Conservation (phyloP, 2,329 filamentous ascomycete genomes). For the Didymella lethalis region DNA sequence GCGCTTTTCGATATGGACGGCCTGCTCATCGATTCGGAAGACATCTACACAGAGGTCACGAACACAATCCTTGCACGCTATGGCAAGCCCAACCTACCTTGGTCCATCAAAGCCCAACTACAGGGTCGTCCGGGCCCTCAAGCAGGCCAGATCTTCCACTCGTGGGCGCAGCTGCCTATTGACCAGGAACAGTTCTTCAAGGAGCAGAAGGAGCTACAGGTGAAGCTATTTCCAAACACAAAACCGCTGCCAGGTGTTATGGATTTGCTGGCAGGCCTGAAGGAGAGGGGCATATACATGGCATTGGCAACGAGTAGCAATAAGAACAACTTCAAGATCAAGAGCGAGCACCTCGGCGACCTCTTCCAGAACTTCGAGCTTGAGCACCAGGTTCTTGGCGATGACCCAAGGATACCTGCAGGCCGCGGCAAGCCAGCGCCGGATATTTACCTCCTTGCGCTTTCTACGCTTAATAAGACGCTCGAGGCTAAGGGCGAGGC, state of each 20-base stretch:
- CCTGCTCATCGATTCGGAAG: conserved; percentile 91
- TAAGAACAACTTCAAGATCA: conserved; percentile 75
- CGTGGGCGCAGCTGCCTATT: conserved; percentile 89
- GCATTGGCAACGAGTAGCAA: conserved; percentile 87
- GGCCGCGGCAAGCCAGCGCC: conserved; percentile 94
- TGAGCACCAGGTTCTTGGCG: conserved; percentile 82
- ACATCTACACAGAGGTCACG: conserved; percentile 82
- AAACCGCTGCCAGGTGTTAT: conserved; percentile 80
- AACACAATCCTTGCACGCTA: conserved; percentile 83
- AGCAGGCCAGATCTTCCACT: conserved; percentile 70
- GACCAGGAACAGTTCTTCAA: conserved; percentile 69
- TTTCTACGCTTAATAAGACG: conserved; percentile 82
- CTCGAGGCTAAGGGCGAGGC: conserved; percentile 66
- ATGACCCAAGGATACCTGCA: conserved; percentile 77
- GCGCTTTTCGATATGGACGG: conserved; percentile 99
- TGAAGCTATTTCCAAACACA: conserved; percentile 74
- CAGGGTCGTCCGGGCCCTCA: conserved; percentile 69
- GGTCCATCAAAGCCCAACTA: conserved; percentile 91
- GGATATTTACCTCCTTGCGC: conserved; percentile 89
- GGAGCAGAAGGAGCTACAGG: conserved; percentile 70
- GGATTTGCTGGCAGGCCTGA: conserved; percentile 70
- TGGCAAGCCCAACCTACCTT: conserved; percentile 76
- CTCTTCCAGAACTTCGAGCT: conserved; percentile 70
- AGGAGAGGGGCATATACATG: conserved; percentile 71
- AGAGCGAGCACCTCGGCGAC: conserved; percentile 66